Conservation (phyloP, 345 rosid species). For the Brassica nigra region DNA sequence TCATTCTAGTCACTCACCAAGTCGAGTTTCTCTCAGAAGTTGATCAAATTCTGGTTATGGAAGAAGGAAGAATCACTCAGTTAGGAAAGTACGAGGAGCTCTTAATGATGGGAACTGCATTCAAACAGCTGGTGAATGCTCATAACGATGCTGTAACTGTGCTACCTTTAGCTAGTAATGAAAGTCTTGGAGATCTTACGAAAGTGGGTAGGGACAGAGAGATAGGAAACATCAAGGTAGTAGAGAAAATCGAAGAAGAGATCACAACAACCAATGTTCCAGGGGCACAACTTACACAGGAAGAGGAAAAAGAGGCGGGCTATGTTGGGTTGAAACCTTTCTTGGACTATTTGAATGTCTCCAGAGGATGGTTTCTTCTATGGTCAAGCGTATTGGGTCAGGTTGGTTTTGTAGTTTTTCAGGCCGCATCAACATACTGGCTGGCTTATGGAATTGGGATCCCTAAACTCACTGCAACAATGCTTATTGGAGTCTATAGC, state of each 20-base stretch:
- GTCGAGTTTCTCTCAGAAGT: conserved; percentile 77
- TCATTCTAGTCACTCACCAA: conserved; percentile 80
- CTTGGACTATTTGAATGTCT: conserved; percentile 57
- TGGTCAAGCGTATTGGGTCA: conserved; percentile 40
- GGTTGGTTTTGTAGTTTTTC: conserved; percentile 52
- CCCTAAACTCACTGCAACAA: conserved; percentile 46
- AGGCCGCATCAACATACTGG: conserved; percentile 75
- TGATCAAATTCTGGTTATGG: conserved; percentile 69
- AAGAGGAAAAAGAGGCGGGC: conserved; percentile 64
- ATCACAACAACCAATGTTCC: conserved; percentile 31
- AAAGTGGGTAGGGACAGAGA: conserved; percentile 13
- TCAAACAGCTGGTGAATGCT: conserved; percentile 75
- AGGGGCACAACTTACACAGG: conserved; percentile 63
- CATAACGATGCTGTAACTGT: conserved; percentile 59
- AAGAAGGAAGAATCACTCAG: conserved; percentile 57
- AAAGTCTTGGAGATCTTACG: conserved; percentile 29
- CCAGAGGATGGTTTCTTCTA: conserved; percentile 50
- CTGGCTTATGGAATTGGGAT: conserved; percentile 62
- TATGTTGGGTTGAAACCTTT: conserved; percentile 67
- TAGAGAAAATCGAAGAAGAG: conserved; percentile 34
- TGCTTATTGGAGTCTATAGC: conserved; percentile 60
- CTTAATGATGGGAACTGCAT: conserved; percentile 55
- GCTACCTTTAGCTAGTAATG: conserved; percentile 41
- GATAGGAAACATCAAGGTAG: conserved; percentile 27
- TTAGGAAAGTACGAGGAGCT: conserved; percentile 68